Conservation (phyloP, 768 basidiomycete genomes). For the Saitozyma sp. region DNA sequence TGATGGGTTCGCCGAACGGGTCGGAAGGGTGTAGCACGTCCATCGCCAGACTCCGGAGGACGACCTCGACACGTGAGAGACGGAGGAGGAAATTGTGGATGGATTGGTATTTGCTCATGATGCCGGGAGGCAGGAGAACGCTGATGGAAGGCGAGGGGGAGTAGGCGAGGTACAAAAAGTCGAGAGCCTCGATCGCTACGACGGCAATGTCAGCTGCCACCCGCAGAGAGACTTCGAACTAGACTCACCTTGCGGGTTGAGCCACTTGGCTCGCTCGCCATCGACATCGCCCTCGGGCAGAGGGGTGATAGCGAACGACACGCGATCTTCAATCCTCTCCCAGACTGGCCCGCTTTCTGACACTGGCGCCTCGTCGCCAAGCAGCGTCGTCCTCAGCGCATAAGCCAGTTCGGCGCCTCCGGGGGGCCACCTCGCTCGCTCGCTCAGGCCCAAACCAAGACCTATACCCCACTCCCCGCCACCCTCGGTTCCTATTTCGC, state of each 20-base stretch:
- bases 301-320: slow-evolving; percentile 83
- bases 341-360: slow-evolving; percentile 29
- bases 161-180: slow-evolving; percentile 88
- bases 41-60: slow-evolving; percentile 21
- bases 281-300: slow-evolving; percentile 58
- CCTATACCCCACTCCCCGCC: slow-evolving; percentile 62
- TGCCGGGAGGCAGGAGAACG: slow-evolving; percentile 67
- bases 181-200: slow-evolving; percentile 59
- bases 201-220: slow-evolving; percentile 4
- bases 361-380: slow-evolving; percentile 65
- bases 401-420: slow-evolving; percentile 81
- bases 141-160: slow-evolving; percentile 78
- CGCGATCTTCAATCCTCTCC: slow-evolving; percentile 51
- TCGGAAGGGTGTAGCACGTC: slow-evolving; percentile 17
- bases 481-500: slow-evolving; percentile 54
- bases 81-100: slow-evolving; percentile 78
- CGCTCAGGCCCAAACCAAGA: slow-evolving; percentile 69
- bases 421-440: slow-evolving; percentile 80
- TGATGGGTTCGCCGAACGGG: background rate
- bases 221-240: background rate
- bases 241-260: slow-evolving; percentile 64
- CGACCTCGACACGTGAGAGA: slow-evolving; percentile 67
- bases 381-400: slow-evolving; percentile 76
- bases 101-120: slow-evolving; percentile 81
- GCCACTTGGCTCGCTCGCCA: slow-evolving; percentile 70